A percentile compares a stretch with the other conserved stretches of the same genome.
phyloP scores from a whole-genome alignment of 2,329 filamentous ascomycete species.

The Sphaceloma murrayae region DNA sequence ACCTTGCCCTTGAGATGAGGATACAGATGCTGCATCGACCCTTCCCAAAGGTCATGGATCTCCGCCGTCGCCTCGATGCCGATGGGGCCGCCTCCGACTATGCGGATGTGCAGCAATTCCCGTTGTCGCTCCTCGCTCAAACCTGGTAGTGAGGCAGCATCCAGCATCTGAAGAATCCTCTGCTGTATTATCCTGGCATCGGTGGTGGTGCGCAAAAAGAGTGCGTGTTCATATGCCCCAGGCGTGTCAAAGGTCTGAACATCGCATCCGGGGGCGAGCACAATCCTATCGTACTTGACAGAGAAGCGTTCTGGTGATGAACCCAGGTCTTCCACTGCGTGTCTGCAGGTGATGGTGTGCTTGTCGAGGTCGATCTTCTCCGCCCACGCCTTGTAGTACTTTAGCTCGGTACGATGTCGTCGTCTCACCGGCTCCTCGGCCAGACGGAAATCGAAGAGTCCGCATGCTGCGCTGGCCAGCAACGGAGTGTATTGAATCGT shows the following conservation, averaged over 20 bases:
- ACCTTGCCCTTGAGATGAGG: slow-evolving; percentile 34
- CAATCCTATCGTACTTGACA: slow-evolving; percentile 35
- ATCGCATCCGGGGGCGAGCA: slow-evolving; percentile 36
- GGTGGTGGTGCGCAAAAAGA: slow-evolving; percentile 32
- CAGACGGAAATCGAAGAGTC: slow-evolving; percentile 37
- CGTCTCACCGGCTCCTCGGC: slow-evolving; percentile 38
- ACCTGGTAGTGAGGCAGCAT: slow-evolving; percentile 30
- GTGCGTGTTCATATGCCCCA: slow-evolving; percentile 32
- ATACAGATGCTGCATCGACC: slow-evolving; percentile 33
- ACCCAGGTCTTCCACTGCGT: slow-evolving; percentile 26
- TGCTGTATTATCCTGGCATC: slow-evolving; percentile 31
- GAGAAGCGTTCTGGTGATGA: slow-evolving; percentile 27
- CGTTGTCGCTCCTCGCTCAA: slow-evolving; percentile 25
- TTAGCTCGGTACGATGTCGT: slow-evolving; percentile 24
- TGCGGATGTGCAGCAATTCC: slow-evolving; percentile 31
- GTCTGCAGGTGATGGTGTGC: slow-evolving; percentile 29
- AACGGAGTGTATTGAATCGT: slow-evolving; percentile 39
- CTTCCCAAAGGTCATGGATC: slow-evolving; percentile 34
- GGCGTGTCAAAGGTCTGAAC: slow-evolving; percentile 35
- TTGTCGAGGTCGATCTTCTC: slow-evolving; percentile 32
- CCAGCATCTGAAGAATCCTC: slow-evolving; percentile 30
- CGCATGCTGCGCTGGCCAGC: slow-evolving; percentile 37
- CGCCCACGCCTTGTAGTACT: slow-evolving; percentile 36
- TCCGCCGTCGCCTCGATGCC: slow-evolving; percentile 38
- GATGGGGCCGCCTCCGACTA: slow-evolving; percentile 36